Evolutionary conservation across 805 yeast genomes (phyloP).

Genomic region (Scheffersomyces coipomensis): DNA sequence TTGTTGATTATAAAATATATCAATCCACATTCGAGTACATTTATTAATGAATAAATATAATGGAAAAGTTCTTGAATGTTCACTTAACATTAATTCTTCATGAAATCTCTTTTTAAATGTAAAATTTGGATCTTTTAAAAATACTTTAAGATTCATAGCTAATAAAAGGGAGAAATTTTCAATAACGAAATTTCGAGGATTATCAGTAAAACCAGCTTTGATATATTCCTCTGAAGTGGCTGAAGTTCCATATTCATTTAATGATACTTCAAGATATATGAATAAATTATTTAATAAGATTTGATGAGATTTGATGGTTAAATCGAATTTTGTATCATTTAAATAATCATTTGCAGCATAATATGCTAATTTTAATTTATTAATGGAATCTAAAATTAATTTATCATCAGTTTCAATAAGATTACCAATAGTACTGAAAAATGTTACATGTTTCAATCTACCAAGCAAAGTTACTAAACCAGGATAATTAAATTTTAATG

Average conservation of each 20-base stretch:
- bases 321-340: constrained; percentile 31
- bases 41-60: constrained; percentile 37
- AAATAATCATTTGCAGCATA: constrained; percentile 36
- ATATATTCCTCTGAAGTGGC: constrained; percentile 43
- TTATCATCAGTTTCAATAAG: constrained; percentile 39
- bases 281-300: constrained; percentile 40
- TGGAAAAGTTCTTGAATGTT: constrained; percentile 50
- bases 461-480: constrained; percentile 45
- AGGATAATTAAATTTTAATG: constrained; percentile 40
- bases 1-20: constrained; percentile 24
- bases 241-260: constrained; percentile 42
- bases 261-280: constrained; percentile 34
- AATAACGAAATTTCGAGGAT: constrained; percentile 42
- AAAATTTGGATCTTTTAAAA: constrained; percentile 55
- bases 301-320: constrained; percentile 37
- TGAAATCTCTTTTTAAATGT: constrained; percentile 60
- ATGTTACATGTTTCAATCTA: constrained; percentile 46
- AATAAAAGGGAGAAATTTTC: constrained; percentile 48
- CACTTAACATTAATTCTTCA: constrained; percentile 65
- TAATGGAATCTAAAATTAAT: constrained; percentile 26
- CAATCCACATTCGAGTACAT: constrained; percentile 36
- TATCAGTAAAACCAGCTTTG: constrained; percentile 46
- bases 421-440: constrained; percentile 43
- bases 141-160: constrained; percentile 53
- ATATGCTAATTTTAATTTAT: constrained; percentile 30